Base-by-base conservation (phyloP, 225 moss, liverwort and hornwort genomes). In the Thuidium tamariscinum region DNA sequence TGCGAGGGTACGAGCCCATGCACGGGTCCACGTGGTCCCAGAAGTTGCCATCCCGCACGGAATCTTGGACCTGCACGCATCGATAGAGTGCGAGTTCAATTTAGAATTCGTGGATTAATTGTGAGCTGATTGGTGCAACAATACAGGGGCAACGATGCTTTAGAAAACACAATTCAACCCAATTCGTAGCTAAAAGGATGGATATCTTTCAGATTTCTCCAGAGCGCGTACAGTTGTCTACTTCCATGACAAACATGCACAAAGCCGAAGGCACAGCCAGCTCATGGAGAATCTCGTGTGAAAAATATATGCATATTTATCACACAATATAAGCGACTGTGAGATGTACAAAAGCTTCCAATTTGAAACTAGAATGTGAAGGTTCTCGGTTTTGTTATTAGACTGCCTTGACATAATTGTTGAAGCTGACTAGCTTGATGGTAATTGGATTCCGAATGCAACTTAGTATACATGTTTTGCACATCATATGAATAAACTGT, bases 1-100 rank as follows among this genome's bases (percentile, higher is more conserved):
- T 91, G 22, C 71, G 82, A 13, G 97, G 94, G 71, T 95, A 96
- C 11, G 91, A 5, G 11, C 92, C 95, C 93, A 98, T 93, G 11
- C 89, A 90, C 16, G 92, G 90, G 79, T 98, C 97, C 41, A 96
- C 89, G 11, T 86, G 62, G 57, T 90, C 87, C 91, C 90, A 85
- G 48, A 88, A 83, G 59, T 86, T 88, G 4, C 61, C 88, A 9
- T 57, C 88, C n/a, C 54, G 88, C 41, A 88, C 26, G 4, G 85
- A 81, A 4, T 92, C 91, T 73, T 87, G 86, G 10, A 85, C 9
- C 93, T 93, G 70, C 49, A 32, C 7, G 8, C 83, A 51, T 49
- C 26, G 19, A 46, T 4, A 62, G 30, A 42, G 46, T 19, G 46
- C 10, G 60, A 79, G 42, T 42, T 59, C 41, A 27, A 13, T 29